Percentiles rank a stretch among this genome's conserved stretches.
Evolutionary conservation across 1,284 basidiomycete species (phyloP).

Genomic region (Tausonia pullulans): DNA sequence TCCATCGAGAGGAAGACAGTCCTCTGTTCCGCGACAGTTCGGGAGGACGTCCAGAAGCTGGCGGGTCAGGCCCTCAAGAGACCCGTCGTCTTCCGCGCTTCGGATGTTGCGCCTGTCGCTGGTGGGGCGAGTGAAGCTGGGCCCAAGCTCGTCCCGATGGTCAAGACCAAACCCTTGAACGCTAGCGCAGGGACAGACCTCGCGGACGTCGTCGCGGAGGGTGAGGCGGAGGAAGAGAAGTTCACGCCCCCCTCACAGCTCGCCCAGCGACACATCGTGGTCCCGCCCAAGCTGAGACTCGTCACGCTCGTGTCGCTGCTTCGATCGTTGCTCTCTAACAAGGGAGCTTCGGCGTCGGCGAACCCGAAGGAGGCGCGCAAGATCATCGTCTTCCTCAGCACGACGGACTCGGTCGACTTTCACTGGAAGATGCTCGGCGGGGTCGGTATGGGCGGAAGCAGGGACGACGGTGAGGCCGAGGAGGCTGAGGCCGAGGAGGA

Average conservation of each 20-base stretch:
- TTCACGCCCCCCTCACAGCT: constrained; percentile 94
- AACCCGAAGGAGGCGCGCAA: constrained; percentile 39
- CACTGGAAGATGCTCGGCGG: constrained; percentile 83
- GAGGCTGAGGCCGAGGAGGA: constrained; percentile 15
- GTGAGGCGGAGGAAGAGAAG: constrained; percentile 39
- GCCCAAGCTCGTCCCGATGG: constrained; percentile 19
- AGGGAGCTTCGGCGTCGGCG: constrained; percentile 35
- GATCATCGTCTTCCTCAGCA: constrained; percentile 91
- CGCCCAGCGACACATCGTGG: constrained; percentile 83
- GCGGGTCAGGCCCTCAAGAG: constrained; percentile 64
- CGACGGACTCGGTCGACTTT: constrained; percentile 95
- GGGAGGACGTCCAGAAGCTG: constrained; percentile 86
- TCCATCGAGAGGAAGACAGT: constrained; percentile 61
- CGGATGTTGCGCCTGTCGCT: constrained; percentile 14
- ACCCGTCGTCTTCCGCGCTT: constrained; percentile 38
- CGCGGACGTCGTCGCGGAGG: constrained; percentile 16
- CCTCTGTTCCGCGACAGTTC: constrained; percentile 92
- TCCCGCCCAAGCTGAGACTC: constrained; percentile 83
- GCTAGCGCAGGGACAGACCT: constrained; percentile 10
- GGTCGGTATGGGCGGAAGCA: constrained; percentile 52
- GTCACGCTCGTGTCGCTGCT: constrained; percentile 82
- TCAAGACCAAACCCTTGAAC: background rate
- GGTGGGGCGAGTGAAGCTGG: background rate
- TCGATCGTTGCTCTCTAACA: constrained; percentile 53
- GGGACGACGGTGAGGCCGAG: constrained; percentile 18